phyloP scores from a whole-genome alignment of 805 yeast genomes.

The Metschnikowia kunwiensis region DNA sequence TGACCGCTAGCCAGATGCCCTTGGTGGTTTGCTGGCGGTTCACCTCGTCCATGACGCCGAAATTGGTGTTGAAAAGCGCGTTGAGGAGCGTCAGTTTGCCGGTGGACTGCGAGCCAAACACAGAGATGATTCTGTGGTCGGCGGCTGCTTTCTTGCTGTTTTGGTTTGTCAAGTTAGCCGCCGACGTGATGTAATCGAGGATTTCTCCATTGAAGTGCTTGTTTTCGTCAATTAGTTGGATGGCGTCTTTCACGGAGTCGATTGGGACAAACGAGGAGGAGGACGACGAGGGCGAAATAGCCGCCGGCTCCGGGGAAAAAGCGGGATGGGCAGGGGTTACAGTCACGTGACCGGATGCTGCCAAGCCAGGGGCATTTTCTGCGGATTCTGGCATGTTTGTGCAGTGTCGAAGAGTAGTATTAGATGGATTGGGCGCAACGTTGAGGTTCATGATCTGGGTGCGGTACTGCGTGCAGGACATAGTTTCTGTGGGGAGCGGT shows the following conservation, averaged over 20 bases:
- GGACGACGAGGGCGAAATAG: constrained; percentile 24
- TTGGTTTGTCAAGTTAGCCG: constrained; percentile 3
- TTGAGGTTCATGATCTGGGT: too few species aligned
- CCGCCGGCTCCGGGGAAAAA: not conserved
- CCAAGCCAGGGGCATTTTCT: not conserved
- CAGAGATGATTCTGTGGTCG: constrained; percentile 86
- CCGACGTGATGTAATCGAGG: constrained; percentile 20
- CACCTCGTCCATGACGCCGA: constrained; percentile 90
- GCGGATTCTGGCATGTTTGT: not conserved
- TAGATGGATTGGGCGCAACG: too few species aligned
- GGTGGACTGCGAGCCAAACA: constrained; percentile 95
- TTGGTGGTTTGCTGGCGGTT: constrained; percentile 78
- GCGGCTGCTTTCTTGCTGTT: constrained; percentile 25
- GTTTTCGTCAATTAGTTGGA: constrained; percentile 62
- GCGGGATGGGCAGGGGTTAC: not conserved
- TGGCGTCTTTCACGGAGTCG: constrained; percentile 38
- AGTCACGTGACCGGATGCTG: constrained; percentile 1
- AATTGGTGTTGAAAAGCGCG: constrained; percentile 70
- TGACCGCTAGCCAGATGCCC: constrained; percentile 46
- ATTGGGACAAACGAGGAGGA: constrained; percentile 42
- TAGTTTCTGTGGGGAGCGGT: too few species aligned
- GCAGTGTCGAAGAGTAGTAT: too few species aligned
- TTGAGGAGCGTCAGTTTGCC: constrained; percentile 94
- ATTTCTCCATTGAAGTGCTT: constrained; percentile 46
- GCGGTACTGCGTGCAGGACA: too few species aligned